Conservation (phyloP, 176 grass and related monocot species). For the Hordeum vulgare region DNA sequence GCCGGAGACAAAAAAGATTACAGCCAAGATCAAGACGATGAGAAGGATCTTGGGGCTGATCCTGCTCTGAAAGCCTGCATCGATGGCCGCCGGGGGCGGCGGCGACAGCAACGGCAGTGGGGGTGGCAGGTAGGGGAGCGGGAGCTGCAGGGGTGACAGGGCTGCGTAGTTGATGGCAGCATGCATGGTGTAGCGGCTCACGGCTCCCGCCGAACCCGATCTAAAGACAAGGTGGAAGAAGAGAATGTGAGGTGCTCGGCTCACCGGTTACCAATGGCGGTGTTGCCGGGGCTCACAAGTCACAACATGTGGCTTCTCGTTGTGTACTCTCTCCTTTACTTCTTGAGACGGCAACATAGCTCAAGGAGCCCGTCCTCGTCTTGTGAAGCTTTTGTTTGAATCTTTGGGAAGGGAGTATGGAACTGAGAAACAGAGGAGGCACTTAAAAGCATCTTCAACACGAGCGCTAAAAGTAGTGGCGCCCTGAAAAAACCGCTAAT, state of each 20-base stretch:
- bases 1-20: slow-evolving; percentile 81
- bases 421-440: slow-evolving; percentile 9
- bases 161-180: slow-evolving; percentile 18
- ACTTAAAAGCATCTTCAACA: too few species aligned
- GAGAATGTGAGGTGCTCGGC: not conserved
- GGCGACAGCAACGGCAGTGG: not conserved
- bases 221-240: not conserved
- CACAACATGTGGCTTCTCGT: not conserved
- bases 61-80: slow-evolving; percentile 39
- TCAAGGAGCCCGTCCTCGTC: slow-evolving; percentile 18
- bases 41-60: slow-evolving; percentile 75
- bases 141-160: slow-evolving; percentile 32
- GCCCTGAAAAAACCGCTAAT: too few species aligned
- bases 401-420: slow-evolving; percentile 14
- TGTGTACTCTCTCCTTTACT: not conserved
- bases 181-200: slow-evolving; percentile 30
- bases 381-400: not conserved
- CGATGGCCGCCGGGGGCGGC: not conserved
- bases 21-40: slow-evolving; percentile 67
- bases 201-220: slow-evolving; percentile 15
- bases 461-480: too few species aligned
- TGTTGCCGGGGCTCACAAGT: slow-evolving; percentile 1
- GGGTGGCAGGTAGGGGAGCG: slow-evolving; percentile 37
- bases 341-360: not conserved
- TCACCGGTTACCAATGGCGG: slow-evolving; percentile 12